phyloP scores from a whole-genome alignment of 2,329 filamentous ascomycete species.

The Colletotrichum endophyticum region DNA sequence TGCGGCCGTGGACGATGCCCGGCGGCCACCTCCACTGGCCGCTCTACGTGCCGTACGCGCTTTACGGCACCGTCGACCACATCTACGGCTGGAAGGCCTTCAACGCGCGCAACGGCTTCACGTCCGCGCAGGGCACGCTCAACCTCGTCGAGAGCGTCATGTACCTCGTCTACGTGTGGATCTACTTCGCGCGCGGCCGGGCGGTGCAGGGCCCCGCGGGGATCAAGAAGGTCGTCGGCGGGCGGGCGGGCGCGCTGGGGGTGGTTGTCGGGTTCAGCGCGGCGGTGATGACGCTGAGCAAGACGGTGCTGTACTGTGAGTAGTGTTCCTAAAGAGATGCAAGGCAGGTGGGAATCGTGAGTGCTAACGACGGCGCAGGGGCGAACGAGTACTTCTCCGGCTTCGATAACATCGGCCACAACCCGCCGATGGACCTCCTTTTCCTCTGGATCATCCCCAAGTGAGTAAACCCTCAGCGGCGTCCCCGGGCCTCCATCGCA shows the following conservation, averaged over 20 bases:
- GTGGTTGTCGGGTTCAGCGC: constrained; percentile 56
- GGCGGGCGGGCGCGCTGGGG: constrained; percentile 48
- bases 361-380: constrained; percentile 40
- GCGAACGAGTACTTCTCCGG: constrained; percentile 60
- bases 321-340: neutral
- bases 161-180: constrained; percentile 62
- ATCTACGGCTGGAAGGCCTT: constrained; percentile 81
- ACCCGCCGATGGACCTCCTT: constrained; percentile 47
- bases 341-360: too few relatives aligned
- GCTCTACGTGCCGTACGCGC: constrained; percentile 77
- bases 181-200: constrained; percentile 34
- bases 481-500: neutral
- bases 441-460: constrained; percentile 64
- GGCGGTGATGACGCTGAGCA: constrained; percentile 65
- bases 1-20: constrained; percentile 82
- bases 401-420: constrained; percentile 64
- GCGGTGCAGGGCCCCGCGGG: constrained; percentile 24
- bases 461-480: constrained; percentile 40
- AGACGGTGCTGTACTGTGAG: constrained; percentile 66
- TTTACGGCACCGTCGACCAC: constrained; percentile 82
- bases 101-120: constrained; percentile 74
- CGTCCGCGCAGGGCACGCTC: constrained; percentile 72
- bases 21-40: constrained; percentile 76
- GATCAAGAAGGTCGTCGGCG: constrained; percentile 39
- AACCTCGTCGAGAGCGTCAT: constrained; percentile 72